Conservation (phyloP, 169 alveolate species). For the Eimeria sp. region DNA sequence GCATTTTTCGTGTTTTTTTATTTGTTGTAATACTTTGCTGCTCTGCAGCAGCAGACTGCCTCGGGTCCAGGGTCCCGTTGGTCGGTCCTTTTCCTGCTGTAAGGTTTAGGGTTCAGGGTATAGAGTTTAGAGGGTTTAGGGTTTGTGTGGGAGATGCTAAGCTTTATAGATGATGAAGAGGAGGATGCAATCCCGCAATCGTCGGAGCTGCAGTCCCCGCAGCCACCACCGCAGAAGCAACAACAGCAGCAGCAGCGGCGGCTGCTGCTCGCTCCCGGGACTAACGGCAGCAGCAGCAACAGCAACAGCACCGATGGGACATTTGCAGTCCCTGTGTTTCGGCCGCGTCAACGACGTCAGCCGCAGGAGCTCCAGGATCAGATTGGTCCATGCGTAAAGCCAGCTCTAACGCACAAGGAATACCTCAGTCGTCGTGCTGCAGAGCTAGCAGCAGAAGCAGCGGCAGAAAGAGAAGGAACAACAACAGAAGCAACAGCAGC, state of each 20-base stretch:
- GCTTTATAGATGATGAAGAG: conserved; percentile 60
- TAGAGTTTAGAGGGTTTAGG: conserved; percentile 38
- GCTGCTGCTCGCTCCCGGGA: conserved; percentile 21
- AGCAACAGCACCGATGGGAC: conserved; percentile 38
- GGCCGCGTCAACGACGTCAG: conserved; percentile 1
- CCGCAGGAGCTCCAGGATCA: conserved; percentile 44
- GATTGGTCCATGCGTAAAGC: background rate
- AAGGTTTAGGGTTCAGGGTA: conserved; percentile 14
- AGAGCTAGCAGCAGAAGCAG: conserved; percentile 38
- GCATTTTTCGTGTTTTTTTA: background rate
- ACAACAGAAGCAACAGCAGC: conserved; percentile 35
- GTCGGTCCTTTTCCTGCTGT: background rate
- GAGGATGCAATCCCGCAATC: background rate
- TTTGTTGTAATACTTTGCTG: background rate
- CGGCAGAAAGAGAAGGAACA: background rate
- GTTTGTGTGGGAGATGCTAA: conserved; percentile 8
- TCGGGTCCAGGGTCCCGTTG: background rate
- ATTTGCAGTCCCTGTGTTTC: background rate
- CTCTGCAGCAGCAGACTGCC: background rate
- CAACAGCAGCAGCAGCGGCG: conserved; percentile 25
- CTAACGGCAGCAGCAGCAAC: conserved; percentile 26
- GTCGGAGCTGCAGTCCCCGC: conserved; percentile 17
- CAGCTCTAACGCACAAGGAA: conserved; percentile 10
- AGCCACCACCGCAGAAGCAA: conserved; percentile 10
- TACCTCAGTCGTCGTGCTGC: conserved; percentile 26